Percentiles rank a stretch among this genome's conserved stretches.
phyloP scores from a whole-genome alignment of 805 yeast genomes.

The Soucietia sequanensis region DNA sequence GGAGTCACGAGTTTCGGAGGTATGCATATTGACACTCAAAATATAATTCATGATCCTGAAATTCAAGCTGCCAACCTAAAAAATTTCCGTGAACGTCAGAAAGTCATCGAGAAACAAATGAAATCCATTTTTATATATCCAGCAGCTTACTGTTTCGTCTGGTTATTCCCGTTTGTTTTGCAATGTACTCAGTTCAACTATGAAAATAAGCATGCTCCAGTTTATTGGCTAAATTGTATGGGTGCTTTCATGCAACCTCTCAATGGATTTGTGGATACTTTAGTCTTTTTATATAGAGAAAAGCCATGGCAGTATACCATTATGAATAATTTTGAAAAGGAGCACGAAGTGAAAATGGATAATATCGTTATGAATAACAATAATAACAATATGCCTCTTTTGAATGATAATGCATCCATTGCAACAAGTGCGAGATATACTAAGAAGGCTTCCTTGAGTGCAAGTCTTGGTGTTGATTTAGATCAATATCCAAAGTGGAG shows the following conservation, averaged over 20 bases:
- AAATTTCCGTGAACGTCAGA: conserved; percentile 60
- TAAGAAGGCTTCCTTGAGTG: conserved; percentile 23
- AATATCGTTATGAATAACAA: conserved; percentile 5
- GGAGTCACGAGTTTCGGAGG: conserved; percentile 9
- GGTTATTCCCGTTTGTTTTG: conserved; percentile 77
- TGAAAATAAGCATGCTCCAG: conserved; percentile 48
- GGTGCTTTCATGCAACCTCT: conserved; percentile 80
- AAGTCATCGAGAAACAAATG: conserved; percentile 72
- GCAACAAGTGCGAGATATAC: conserved; percentile 24
- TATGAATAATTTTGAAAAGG: conserved; percentile 36
- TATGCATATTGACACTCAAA: conserved; percentile 15
- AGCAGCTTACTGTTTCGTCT: conserved; percentile 70
- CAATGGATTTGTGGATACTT: conserved; percentile 73
- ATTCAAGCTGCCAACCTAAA: conserved; percentile 62
- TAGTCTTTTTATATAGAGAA: conserved; percentile 76
- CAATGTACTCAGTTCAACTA: conserved; percentile 57
- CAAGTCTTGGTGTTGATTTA: conserved; percentile 27
- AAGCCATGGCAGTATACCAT: conserved; percentile 67
- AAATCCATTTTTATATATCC: conserved; percentile 82
- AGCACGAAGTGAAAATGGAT: conserved; percentile 28
- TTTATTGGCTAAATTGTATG: conserved; percentile 61
- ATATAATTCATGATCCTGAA: conserved; percentile 27
- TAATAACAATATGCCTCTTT: not conserved
- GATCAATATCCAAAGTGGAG: conserved; percentile 40
- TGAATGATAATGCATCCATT: conserved; percentile 19